Base-by-base conservation (phyloP, 345 rosid species). In the Microthlaspi erraticum region DNA sequence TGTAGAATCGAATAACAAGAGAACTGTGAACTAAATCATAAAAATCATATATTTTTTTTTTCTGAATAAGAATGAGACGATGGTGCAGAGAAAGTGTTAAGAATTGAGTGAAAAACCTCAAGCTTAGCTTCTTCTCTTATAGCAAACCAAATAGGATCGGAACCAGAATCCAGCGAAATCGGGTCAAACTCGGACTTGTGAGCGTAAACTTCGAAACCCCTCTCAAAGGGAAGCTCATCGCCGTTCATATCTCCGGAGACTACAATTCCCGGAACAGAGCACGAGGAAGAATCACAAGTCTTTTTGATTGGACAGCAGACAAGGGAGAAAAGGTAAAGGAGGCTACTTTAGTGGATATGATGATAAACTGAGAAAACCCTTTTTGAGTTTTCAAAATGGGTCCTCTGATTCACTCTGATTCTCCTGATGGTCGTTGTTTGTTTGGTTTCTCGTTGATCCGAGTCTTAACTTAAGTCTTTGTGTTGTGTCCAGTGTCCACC, bases 81-180 rank as follows among this genome's bases (percentile, higher is more conserved):
- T 45, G 55, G 33, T 18, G 52, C 54, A 56, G 49, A 38, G 50
- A 26, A 59, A 60, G 49, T 55, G 42, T 60, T 38, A 43, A 43
- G 48, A 52, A 62, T 48, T 37, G 58, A 64, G 33, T 8, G 23
- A 0, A 36, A 60, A 60, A 93, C 98, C 97, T 90, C 97, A 68
- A 78, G 65, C 80, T 85, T 90, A 64, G 98, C 96, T 78, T 90
- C 96, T 74, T 84, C 68, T 55, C 83, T 80, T 7, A 90, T 86
- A 59, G 91, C 86, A 51, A 76, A 83, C 98, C 98, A 93, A 77
- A 93, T 84, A 45, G 89, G 88, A 84, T 93, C 98, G 19, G 81
- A 83, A 51, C 78, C 74, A 33, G 83, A 76, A 8, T 70, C 68
- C 7, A 75, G 17, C 6, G 64, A 59, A 63, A 61, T 55, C 11